phyloP scores from a whole-genome alignment of 2,329 filamentous ascomycete species.

The Helicocarpus griseus region DNA sequence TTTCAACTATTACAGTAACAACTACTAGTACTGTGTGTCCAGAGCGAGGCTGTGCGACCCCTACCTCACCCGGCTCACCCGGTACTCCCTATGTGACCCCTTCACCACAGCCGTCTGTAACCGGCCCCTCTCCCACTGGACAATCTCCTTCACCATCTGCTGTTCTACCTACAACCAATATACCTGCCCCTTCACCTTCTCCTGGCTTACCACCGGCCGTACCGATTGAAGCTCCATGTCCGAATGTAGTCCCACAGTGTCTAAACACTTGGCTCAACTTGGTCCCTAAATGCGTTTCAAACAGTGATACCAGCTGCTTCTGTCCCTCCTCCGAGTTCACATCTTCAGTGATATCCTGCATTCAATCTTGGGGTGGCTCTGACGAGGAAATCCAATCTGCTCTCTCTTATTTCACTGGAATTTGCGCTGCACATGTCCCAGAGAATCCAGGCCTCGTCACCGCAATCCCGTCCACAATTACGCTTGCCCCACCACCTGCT shows the following conservation, averaged over 20 bases:
- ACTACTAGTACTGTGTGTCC: conserved; percentile 20
- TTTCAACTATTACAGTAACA: conserved; percentile 40
- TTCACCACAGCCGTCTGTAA: conserved; percentile 15
- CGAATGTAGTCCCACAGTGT: conserved; percentile 71
- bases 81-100: conserved; percentile 22
- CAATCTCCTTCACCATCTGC: background rate
- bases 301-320: conserved; percentile 77
- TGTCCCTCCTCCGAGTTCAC: conserved; percentile 72
- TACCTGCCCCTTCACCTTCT: background rate
- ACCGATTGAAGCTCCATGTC: conserved; percentile 35
- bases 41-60: conserved; percentile 4
- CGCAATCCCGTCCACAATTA: conserved; percentile 55
- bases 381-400: conserved; percentile 59
- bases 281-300: conserved; percentile 63
- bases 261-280: conserved; percentile 80
- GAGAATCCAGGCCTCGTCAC: conserved; percentile 81
- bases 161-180: background rate
- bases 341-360: conserved; percentile 68
- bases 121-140: background rate
- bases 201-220: background rate
- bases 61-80: conserved; percentile 9
- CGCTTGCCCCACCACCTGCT: conserved; percentile 42
- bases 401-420: conserved; percentile 77
- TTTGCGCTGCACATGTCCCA: conserved; percentile 67
- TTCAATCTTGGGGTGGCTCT: conserved; percentile 63